Percentiles rank a stretch among this genome's conserved stretches.
phyloP scores from a whole-genome alignment of 257 asterid species.

The Solanum rostratum region DNA sequence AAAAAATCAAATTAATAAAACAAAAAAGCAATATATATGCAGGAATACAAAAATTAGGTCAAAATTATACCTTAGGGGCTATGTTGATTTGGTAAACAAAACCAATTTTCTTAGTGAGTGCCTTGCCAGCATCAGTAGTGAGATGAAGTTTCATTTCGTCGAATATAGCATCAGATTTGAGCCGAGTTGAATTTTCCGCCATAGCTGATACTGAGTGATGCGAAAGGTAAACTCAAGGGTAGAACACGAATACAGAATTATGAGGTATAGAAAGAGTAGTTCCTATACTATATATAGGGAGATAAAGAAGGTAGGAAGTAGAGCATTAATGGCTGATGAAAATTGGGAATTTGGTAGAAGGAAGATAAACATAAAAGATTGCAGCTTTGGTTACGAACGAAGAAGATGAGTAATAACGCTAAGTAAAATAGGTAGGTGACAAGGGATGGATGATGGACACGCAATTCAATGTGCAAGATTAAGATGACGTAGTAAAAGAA shows the following conservation, averaged over 20 bases:
- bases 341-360: background rate
- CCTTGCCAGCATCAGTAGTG: slow-evolving; percentile 67
- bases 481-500: background rate
- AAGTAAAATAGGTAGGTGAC: background rate
- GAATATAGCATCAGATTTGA: slow-evolving; percentile 70
- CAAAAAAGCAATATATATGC: background rate
- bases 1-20: background rate
- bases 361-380: background rate
- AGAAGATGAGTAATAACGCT: background rate
- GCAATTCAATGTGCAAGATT: background rate
- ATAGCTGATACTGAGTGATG: background rate
- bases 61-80: slow-evolving; percentile 75
- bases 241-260: background rate
- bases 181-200: slow-evolving; percentile 17
- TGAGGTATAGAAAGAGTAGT: background rate
- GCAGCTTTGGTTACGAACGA: background rate
- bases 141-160: slow-evolving; percentile 86
- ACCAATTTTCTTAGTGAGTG: slow-evolving; percentile 56
- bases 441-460: background rate
- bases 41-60: background rate
- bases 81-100: slow-evolving; percentile 86
- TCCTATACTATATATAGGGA: background rate
- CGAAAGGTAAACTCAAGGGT: background rate
- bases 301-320: too few relatives aligned
- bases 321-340: background rate